Conservation (phyloP, 2,329 filamentous ascomycete species). For the Pestalotiopsis sp. region DNA sequence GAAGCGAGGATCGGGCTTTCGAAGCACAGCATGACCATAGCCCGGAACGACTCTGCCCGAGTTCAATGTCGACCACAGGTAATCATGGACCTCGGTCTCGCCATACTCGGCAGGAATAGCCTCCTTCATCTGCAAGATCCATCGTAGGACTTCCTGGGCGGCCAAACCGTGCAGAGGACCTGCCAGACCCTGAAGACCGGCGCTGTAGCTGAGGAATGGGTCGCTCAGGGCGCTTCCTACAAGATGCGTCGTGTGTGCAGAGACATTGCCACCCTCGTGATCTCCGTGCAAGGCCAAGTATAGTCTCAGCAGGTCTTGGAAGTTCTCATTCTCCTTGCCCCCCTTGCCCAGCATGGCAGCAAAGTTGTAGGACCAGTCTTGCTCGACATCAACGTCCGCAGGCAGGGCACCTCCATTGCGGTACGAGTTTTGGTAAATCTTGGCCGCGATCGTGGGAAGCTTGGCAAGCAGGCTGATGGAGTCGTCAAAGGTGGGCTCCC, state of each 20-base stretch:
- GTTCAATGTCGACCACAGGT: slow-evolving; percentile 92
- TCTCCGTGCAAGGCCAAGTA: slow-evolving; percentile 97
- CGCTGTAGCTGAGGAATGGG: slow-evolving; percentile 94
- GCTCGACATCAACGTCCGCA: slow-evolving; percentile 74
- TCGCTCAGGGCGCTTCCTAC: slow-evolving; percentile 94
- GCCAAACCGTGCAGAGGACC: slow-evolving; percentile 92
- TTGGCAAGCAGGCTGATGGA: slow-evolving; percentile 92
- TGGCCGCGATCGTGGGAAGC: slow-evolving; percentile 93
- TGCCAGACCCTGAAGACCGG: slow-evolving; percentile 91
- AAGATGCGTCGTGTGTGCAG: slow-evolving; percentile 91
- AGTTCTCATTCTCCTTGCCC: slow-evolving; percentile 85
- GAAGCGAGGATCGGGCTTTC: slow-evolving; percentile 96
- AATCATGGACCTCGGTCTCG: slow-evolving; percentile 81
- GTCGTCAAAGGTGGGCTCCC: slow-evolving; percentile 98
- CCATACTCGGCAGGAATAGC: slow-evolving; percentile 78
- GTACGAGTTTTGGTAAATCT: slow-evolving; percentile 95
- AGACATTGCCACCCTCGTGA: slow-evolving; percentile 98
- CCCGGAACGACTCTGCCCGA: slow-evolving; percentile 93
- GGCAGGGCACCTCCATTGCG: slow-evolving; percentile 74
- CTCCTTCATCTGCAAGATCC: slow-evolving; percentile 95
- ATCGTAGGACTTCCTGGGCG: slow-evolving; percentile 94
- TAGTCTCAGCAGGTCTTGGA: slow-evolving; percentile 91
- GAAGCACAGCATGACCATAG: slow-evolving; percentile 93
- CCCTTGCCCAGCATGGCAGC: slow-evolving; percentile 93
- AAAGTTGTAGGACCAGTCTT: slow-evolving; percentile 99